Base-by-base conservation (phyloP, 2,329 filamentous ascomycete species). In the Cordyceps pruinosa region DNA sequence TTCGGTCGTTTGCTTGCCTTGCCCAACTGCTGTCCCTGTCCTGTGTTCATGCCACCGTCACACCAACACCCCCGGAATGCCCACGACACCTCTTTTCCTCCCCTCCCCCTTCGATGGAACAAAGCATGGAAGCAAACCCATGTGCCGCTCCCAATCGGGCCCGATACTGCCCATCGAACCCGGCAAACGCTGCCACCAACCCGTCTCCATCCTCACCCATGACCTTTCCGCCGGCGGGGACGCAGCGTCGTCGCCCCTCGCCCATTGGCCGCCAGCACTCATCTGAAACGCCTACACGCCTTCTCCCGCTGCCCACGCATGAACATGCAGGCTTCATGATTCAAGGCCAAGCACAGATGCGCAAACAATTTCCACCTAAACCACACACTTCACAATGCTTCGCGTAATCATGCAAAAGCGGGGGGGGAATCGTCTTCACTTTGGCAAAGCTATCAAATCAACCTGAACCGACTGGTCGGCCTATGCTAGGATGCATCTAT, bases 401-500 rank as follows among this genome's bases (percentile, higher is more conserved):
- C 25, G 9, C 26, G 21, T 26, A 4, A 19, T 15, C 13, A 9
- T 17, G 12, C 7, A 32, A 28, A 30, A 23, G 39, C 12, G 39
- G 19, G 39, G 26, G 39, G 10, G 6, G 15, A 37, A 39, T 21
- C 9, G n/a, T 44, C 17, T 44, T 52, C n/a, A n/a, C 25, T 21
- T 7, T 21, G 6, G 1, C 19, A 34, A 25, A n/a, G n/a, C 35
- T 41, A 17, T n/a, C 6, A 21, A 32, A 47, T 48, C 25, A 32
- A 48, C 19, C 5, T 17, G 15, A 30, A 32, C 15, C 23, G 35
- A 13, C 30, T 25, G 25, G 17, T 10, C 7, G 17, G 8, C 4
- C 41, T 28, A 44, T 28, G 51, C 15, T 10, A n/a, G n/a, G n/a
- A n/a, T n/a, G n/a, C n/a, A n/a, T 54, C 51, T 54, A 46, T 54